Evolutionary conservation across 2,329 filamentous ascomycete genomes (phyloP).

Genomic region (Immersiporthe knoxdaviesiana): DNA sequence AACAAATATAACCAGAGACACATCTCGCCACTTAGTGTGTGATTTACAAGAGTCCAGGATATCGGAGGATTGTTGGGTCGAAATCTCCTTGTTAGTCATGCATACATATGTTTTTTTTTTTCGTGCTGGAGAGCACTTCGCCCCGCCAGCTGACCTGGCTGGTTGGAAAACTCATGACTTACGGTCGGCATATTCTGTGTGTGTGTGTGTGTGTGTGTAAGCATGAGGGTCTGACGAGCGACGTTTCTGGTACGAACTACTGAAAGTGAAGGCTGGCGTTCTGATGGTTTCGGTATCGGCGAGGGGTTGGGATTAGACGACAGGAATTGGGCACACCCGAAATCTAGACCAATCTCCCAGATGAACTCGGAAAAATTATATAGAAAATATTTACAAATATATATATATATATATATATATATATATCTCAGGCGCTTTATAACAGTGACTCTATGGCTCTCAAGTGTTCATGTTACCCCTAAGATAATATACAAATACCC

Average conservation of each 20-base stretch:
- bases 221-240: not conserved
- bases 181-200: not conserved
- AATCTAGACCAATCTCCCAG: not conserved
- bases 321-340: not conserved
- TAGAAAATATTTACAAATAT: not conserved
- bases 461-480: no score
- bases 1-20: not conserved
- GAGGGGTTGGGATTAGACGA: not conserved
- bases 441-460: not conserved
- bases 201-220: not conserved
- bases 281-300: not conserved
- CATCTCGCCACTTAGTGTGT: not conserved
- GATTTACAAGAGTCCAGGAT: not conserved
- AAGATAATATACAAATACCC: no score
- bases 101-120: no score
- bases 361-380: not conserved
- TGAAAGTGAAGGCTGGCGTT: not conserved
- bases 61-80: not conserved
- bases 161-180: not conserved
- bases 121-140: not conserved
- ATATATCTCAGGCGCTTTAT: not conserved
- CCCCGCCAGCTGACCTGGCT: not conserved
- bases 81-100: not conserved
- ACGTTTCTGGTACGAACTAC: not conserved
- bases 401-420: not conserved